Evolutionary conservation across 345 rosid species (phyloP).

Genomic region (Dipteronia dyeriana): DNA sequence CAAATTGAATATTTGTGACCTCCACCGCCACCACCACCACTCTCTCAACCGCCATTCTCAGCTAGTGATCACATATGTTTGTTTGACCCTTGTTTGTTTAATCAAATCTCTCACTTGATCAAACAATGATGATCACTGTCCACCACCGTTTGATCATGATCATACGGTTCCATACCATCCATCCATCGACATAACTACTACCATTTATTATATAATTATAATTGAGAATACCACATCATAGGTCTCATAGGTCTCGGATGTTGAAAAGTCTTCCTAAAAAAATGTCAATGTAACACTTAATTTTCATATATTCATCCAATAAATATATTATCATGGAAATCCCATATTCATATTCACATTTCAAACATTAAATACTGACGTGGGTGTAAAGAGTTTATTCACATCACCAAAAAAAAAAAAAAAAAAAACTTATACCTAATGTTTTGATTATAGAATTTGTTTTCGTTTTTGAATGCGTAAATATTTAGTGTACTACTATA

Average conservation of each 20-base stretch:
- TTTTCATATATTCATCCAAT: too few relatives aligned
- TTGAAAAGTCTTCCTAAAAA: not conserved
- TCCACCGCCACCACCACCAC: conserved; percentile 15
- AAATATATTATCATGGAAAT: too few relatives aligned
- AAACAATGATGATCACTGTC: not conserved
- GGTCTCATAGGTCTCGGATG: not conserved
- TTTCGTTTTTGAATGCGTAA: not conserved
- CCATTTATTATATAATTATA: not conserved
- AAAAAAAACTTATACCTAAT: too few relatives aligned
- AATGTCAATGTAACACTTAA: not conserved
- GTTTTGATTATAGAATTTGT: too few relatives aligned
- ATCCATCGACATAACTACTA: not conserved
- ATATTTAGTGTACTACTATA: not conserved
- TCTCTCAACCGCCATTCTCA: conserved; percentile 13
- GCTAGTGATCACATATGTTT: conserved; percentile 3
- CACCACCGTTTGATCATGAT: not conserved
- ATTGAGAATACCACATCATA: too few relatives aligned
- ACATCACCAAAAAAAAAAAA: too few relatives aligned
- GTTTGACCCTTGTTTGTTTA: not conserved
- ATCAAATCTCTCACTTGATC: too few relatives aligned
- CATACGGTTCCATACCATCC: not conserved
- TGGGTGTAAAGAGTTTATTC: too few relatives aligned
- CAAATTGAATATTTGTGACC: conserved; percentile 13
- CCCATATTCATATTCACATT: too few relatives aligned
- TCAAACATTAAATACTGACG: too few relatives aligned